phyloP scores from a whole-genome alignment of 768 basidiomycete genomes.

The Russula dissimulans region DNA sequence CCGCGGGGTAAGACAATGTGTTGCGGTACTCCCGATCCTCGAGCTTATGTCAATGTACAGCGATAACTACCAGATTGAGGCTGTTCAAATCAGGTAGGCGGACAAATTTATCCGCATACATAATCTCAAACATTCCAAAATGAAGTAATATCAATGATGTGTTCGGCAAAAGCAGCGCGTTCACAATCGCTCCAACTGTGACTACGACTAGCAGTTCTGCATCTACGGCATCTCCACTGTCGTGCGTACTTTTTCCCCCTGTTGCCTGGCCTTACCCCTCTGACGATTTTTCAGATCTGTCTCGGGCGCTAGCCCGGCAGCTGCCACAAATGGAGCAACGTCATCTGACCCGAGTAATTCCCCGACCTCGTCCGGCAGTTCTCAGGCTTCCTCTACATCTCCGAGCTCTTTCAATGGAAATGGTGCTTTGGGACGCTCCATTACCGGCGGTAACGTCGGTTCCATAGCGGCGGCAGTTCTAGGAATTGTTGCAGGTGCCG shows the following conservation, averaged over 20 bases:
- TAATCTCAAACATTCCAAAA: neutral
- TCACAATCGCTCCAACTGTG: constrained; percentile 3
- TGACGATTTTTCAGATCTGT: constrained; percentile 2
- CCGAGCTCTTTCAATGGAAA: constrained; percentile 10
- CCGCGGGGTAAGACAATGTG: neutral
- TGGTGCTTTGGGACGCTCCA: neutral
- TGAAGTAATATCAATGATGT: constrained; percentile 5
- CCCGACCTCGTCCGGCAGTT: neutral
- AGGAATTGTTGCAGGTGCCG: constrained; percentile 8
- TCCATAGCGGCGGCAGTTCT: constrained; percentile 1
- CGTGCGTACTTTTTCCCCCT: neutral
- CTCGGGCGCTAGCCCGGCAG: neutral
- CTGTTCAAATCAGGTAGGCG: constrained; percentile 13
- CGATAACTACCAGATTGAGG: constrained; percentile 9
- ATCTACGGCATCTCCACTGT: neutral
- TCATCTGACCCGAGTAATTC: neutral
- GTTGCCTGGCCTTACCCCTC: neutral
- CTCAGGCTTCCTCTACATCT: neutral
- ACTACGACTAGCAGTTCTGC: neutral
- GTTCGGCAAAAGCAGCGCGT: neutral
- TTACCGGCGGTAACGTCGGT: neutral
- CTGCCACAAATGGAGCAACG: neutral
- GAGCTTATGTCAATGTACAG: neutral
- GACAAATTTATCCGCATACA: neutral
- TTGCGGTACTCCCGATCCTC: neutral